Evolutionary conservation across 1,284 basidiomycete species (phyloP).

Genomic region (Laetiporus sulphureus): DNA sequence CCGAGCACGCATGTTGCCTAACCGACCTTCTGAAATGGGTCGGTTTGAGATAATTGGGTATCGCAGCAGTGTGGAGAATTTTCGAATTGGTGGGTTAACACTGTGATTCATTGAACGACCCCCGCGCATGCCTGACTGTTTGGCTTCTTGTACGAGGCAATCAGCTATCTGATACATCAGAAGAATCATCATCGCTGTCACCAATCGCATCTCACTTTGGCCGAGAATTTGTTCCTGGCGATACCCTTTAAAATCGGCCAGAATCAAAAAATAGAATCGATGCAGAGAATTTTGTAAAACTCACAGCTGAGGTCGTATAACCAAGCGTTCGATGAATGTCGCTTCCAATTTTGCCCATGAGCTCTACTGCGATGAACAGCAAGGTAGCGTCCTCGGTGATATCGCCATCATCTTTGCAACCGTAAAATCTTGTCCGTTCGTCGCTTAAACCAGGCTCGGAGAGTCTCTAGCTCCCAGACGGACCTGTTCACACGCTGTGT

Average conservation of each 20-base stretch:
- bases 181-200: too few relatives aligned
- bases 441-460: slow-evolving; percentile 73
- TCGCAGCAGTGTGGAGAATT: slow-evolving; percentile 76
- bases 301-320: slow-evolving; percentile 91
- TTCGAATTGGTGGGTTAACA: too few relatives aligned
- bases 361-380: slow-evolving; percentile 81
- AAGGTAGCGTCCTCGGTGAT: slow-evolving; percentile 37
- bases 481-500: slow-evolving; percentile 87
- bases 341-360: slow-evolving; percentile 74
- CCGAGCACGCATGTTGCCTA: too few relatives aligned
- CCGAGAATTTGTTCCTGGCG: slow-evolving; percentile 88
- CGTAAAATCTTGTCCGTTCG: slow-evolving; percentile 11
- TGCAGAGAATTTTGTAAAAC: too few relatives aligned
- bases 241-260: too few relatives aligned
- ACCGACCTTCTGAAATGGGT: slow-evolving; percentile 82
- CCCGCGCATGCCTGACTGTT: slow-evolving; percentile 75
- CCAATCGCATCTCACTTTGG: slow-evolving; percentile 71
- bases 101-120: too few relatives aligned
- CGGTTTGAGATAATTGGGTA: slow-evolving; percentile 75
- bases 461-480: slow-evolving; percentile 70
- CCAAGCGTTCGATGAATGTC: slow-evolving; percentile 72
- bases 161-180: too few relatives aligned
- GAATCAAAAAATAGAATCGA: too few relatives aligned
- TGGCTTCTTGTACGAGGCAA: slow-evolving; percentile 86
- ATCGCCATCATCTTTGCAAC: slow-evolving; percentile 9